phyloP scores from a whole-genome alignment of 2,329 filamentous ascomycete genomes.

The Cladosporium sp. region DNA sequence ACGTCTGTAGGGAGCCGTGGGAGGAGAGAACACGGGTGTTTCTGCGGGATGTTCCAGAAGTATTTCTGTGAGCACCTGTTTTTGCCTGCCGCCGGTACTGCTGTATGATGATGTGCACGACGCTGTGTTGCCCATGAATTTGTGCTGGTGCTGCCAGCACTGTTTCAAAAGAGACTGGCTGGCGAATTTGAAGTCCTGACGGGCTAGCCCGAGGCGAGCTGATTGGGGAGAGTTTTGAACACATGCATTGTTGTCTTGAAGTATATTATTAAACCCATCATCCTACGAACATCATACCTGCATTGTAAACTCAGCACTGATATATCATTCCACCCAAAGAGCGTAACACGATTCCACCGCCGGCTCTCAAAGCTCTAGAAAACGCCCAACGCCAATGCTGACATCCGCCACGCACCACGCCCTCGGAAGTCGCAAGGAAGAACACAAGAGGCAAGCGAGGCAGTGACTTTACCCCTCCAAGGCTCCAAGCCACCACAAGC shows the following conservation, averaged over 20 bases:
- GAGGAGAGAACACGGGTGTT: not conserved
- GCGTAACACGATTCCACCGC: not conserved
- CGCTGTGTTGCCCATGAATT: constrained; percentile 5
- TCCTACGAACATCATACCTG: not conserved
- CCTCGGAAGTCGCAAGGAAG: not conserved
- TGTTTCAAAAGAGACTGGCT: not conserved
- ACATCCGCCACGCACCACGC: not conserved
- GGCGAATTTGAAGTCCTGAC: not conserved
- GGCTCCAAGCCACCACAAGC: not conserved
- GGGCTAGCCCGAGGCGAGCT: not conserved
- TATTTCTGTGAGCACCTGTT: constrained; percentile 1
- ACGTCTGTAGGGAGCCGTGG: constrained; percentile 3
- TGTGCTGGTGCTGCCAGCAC: not conserved
- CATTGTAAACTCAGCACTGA: not conserved
- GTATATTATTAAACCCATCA: not conserved
- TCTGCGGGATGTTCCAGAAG: constrained; percentile 16
- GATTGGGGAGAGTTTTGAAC: not conserved
- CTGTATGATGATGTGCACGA: constrained; percentile 8
- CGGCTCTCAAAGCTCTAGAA: not conserved
- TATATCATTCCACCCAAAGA: not conserved
- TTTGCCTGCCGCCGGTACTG: not conserved
- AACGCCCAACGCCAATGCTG: not conserved
- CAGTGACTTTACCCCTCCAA: not conserved
- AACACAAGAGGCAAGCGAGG: not conserved
- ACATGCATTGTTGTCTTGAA: not conserved